Percentiles rank a stretch among this genome's conserved stretches.
These are phyloP conservation scores for Rhododendron mucronatum DNA, from an alignment of 148 eudicot genomes.

Conservation along the genomic window DNA sequence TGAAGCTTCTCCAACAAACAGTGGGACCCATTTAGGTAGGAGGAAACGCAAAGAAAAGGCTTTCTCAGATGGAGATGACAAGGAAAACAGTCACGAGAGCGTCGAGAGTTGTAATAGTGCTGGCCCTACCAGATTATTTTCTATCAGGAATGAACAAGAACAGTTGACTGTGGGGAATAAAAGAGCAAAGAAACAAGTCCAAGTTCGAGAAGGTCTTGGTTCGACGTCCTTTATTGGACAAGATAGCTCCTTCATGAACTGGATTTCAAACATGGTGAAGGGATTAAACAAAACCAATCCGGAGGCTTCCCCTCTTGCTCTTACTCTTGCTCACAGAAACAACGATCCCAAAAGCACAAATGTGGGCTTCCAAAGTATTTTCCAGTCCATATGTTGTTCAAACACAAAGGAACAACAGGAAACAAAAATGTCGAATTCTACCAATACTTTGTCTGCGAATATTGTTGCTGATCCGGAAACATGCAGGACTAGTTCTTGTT, in stretches of 20 bases:
- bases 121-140: slow-evolving; percentile 15
- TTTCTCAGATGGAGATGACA: slow-evolving; percentile 26
- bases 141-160: slow-evolving; percentile 28
- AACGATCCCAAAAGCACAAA: slow-evolving; percentile 10
- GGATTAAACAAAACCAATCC: slow-evolving; percentile 25
- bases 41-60: slow-evolving; percentile 44
- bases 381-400: slow-evolving; percentile 39
- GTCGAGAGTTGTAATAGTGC: slow-evolving; percentile 56
- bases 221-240: slow-evolving; percentile 19
- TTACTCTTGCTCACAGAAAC: slow-evolving; percentile 14
- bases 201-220: slow-evolving; percentile 14
- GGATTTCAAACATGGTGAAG: slow-evolving; percentile 74
- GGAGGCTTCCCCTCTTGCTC: slow-evolving; percentile 30
- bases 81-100: slow-evolving; percentile 44
- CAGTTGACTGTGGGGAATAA: slow-evolving; percentile 28
- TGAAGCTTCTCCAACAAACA: slow-evolving; percentile 22
- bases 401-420: slow-evolving; percentile 11
- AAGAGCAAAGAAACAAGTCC: slow-evolving; percentile 33
- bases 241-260: slow-evolving; percentile 59
- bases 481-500: neutral
- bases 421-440: neutral
- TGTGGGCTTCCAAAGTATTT: slow-evolving; percentile 47
- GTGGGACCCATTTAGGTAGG: slow-evolving; percentile 10
- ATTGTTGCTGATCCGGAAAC: neutral
- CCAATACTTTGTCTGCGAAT: neutral